Base-by-base conservation (phyloP, 106 monocot genomes). In the Acanthochlamys bracteata region DNA sequence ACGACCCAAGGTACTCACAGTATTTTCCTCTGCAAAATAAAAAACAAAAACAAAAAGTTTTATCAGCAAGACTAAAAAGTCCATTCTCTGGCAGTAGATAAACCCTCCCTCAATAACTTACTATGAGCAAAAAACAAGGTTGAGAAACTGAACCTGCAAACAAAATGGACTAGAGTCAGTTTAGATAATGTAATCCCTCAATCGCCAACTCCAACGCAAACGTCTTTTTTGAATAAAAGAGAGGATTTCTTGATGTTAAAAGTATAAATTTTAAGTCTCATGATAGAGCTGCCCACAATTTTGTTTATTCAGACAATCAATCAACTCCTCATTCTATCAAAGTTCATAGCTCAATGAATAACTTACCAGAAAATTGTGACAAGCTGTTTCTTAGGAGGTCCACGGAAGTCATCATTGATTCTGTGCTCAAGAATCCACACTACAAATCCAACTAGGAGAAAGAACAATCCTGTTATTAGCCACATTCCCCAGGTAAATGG, bases 351-450 rank as follows among this genome's bases (percentile, higher is more conserved):
- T 43, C 43, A 43, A 8, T 43, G 43, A 43, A 43, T 42, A 69
- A 43, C 76, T 60, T 27, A 76, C 76, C 70, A 71, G 24, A 70
- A 60, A 45, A 76, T 66, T n/a, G 76, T 76, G 12, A 65, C 52
- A 12, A 76, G 49, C 55, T 78, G 78, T 57, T 63, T 41, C 25
- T 57, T 58, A 19, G 73, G 78, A 26, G 78, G 63, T 39, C 73
- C 78, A 21, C 69, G 78, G 39, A 78, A 78, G 2, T 78, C 78
- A n/a, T 45, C 55, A 24, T 78, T 78, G 17, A 64, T 43, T 33
- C 78, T 68, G 68, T 78, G 78, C 58, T 78, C 78, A 19, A 78
- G 69, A 65, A 78, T 78, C 78, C 78, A 73, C 22, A 78, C 39
- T 7, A 78, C 78, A 7, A 46, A 27, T 26, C 73, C 78, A 14